phyloP scores from a whole-genome alignment of 176 grass and related monocot species.

The Oryza meridionalis region DNA sequence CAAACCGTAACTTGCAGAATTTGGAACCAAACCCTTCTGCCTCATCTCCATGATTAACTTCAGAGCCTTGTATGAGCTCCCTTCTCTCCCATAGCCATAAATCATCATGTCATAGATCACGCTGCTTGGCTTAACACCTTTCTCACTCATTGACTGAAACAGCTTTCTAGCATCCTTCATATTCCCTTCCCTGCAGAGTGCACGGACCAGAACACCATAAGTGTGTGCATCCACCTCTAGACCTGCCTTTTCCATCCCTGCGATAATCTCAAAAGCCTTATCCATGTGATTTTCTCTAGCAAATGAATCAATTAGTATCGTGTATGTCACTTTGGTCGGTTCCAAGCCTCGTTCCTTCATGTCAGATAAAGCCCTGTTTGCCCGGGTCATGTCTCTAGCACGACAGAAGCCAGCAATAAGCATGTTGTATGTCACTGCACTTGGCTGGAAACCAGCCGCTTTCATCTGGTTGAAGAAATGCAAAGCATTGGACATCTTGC shows the following conservation, averaged over 20 bases:
- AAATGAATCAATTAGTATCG: constrained; percentile 69
- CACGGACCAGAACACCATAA: constrained; percentile 57
- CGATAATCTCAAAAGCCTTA: constrained; percentile 62
- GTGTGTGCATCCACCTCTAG: constrained; percentile 58
- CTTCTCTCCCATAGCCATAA: constrained; percentile 72
- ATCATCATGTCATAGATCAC: constrained; percentile 76
- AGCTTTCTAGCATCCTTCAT: constrained; percentile 78
- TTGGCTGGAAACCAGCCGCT: constrained; percentile 43
- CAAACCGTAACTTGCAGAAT: constrained; percentile 64
- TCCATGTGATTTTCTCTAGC: constrained; percentile 57
- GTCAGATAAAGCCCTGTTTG: constrained; percentile 52
- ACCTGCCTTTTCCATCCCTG: constrained; percentile 53
- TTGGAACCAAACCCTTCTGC: constrained; percentile 60
- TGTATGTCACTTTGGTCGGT: constrained; percentile 72
- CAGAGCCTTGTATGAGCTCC: constrained; percentile 61
- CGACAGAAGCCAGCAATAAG: constrained; percentile 61
- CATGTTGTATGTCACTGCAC: constrained; percentile 57
- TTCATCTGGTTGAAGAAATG: constrained; percentile 67
- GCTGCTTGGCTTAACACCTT: constrained; percentile 51
- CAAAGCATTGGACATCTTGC: constrained; percentile 60
- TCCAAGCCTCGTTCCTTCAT: constrained; percentile 63
- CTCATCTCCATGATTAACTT: constrained; percentile 60
- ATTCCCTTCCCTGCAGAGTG: constrained; percentile 60
- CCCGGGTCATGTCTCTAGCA: constrained; percentile 51
- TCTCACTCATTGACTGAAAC: constrained; percentile 56